Percentiles rank a stretch among this genome's conserved stretches.
Conservation (phyloP, 495 filamentous ascomycete species). For the Terfezia claveryi region DNA sequence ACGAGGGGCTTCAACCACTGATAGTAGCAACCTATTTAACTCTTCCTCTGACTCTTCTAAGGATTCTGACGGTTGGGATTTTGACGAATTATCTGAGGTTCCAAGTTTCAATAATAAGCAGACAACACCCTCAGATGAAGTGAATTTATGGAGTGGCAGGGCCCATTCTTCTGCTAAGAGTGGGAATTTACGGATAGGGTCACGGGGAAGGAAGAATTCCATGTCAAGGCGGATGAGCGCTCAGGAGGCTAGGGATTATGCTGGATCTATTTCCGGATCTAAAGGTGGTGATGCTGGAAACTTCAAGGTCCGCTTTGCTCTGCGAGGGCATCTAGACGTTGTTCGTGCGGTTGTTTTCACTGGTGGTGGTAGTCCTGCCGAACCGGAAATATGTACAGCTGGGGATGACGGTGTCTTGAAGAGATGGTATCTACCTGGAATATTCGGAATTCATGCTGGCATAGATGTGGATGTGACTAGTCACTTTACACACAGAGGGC, state of each 20-base stretch:
- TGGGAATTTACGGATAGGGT: background rate
- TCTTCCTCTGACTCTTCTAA: constrained; percentile 4
- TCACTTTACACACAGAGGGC: constrained; percentile 87
- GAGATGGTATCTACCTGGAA: constrained; percentile 76
- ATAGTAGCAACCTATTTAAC: background rate
- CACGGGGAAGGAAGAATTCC: constrained; percentile 44
- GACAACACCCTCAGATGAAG: background rate
- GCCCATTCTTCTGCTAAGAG: background rate
- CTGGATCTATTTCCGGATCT: constrained; percentile 15
- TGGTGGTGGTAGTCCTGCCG: constrained; percentile 76
- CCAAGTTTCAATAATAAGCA: background rate
- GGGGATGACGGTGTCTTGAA: constrained; percentile 93
- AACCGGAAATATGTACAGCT: constrained; percentile 90
- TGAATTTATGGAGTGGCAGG: constrained; percentile 12
- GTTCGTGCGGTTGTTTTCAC: constrained; percentile 88
- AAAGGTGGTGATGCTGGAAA: constrained; percentile 38
- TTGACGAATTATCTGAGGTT: constrained; percentile 36
- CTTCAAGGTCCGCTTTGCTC: constrained; percentile 83
- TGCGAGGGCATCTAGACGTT: constrained; percentile 81
- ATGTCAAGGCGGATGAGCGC: constrained; percentile 34
- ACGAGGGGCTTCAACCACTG: background rate
- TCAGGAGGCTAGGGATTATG: constrained; percentile 26
- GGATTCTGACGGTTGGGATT: constrained; percentile 75
- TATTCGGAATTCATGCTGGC: constrained; percentile 28
- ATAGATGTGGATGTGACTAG: constrained; percentile 72